These are phyloP conservation scores for Hippophae tibetana DNA, from an alignment of 306 rosid genomes.

Conservation along the genomic window DNA sequence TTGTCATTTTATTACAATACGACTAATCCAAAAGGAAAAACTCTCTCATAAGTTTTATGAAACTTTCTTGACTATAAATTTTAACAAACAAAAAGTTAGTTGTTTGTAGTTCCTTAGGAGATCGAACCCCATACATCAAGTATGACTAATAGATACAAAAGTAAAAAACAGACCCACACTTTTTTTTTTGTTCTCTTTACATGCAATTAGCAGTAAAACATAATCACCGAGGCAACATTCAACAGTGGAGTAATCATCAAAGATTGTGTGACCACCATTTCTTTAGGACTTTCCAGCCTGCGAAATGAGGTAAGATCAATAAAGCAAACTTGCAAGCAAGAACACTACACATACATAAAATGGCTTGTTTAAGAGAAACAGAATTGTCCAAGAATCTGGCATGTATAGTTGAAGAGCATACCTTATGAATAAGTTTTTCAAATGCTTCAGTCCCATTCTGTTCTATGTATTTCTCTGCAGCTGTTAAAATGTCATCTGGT, in stretches of 20 bases:
- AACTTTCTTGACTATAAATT: no score
- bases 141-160: no score
- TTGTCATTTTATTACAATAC: no score
- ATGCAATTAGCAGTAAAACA: background rate
- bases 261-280: conserved; percentile 21
- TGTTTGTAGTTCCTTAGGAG: no score
- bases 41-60: no score
- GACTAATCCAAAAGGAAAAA: no score
- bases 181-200: background rate
- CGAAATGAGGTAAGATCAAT: conserved; percentile 4
- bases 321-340: background rate
- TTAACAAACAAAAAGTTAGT: no score
- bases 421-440: conserved; percentile 68
- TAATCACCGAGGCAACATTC: background rate
- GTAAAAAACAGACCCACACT: background rate
- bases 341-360: conserved; percentile 1
- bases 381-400: background rate
- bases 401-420: conserved; percentile 21
- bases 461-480: conserved; percentile 81
- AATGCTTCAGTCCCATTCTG: conserved; percentile 64
- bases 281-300: conserved; percentile 69
- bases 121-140: no score
- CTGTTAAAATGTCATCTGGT: conserved; percentile 67
- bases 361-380: background rate
- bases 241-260: conserved; percentile 24